phyloP scores from a whole-genome alignment of 2,329 filamentous ascomycete species.

The Myrmaecium sp. region DNA sequence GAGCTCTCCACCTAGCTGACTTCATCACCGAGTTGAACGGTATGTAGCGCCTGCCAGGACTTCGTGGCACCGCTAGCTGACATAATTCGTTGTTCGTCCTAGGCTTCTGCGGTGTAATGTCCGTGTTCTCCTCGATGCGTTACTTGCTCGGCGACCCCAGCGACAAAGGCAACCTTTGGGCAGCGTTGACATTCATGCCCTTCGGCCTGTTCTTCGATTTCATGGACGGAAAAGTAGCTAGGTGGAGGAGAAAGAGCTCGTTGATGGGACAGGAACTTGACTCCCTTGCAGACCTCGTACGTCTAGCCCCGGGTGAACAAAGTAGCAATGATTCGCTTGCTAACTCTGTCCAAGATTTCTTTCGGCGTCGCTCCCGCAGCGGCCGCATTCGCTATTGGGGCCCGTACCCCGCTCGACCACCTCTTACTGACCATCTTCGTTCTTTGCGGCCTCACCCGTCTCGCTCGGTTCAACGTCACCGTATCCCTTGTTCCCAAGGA shows the following conservation, averaged over 20 bases:
- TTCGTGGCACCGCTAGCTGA: neutral
- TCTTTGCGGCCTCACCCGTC: constrained; percentile 78
- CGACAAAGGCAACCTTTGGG: constrained; percentile 55
- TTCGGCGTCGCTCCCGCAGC: constrained; percentile 84
- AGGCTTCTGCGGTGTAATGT: constrained; percentile 86
- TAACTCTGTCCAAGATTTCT: constrained; percentile 50
- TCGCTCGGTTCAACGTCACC: constrained; percentile 96
- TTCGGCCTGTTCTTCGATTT: constrained; percentile 96
- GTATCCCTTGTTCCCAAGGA: constrained; percentile 83
- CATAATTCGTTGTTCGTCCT: constrained; percentile 1
- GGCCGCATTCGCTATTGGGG: constrained; percentile 73
- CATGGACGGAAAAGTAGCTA: constrained; percentile 89
- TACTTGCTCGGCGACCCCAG: constrained; percentile 60
- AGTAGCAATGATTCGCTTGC: neutral
- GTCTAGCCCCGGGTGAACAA: constrained; percentile 13
- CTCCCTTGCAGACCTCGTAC: constrained; percentile 83
- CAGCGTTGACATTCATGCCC: constrained; percentile 73
- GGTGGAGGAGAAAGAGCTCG: constrained; percentile 92
- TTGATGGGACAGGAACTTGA: constrained; percentile 97
- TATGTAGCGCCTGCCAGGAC: constrained; percentile 7
- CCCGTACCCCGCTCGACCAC: constrained; percentile 73
- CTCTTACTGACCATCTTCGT: constrained; percentile 75
- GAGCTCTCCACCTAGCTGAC: constrained; percentile 59
- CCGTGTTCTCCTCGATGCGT: constrained; percentile 83
- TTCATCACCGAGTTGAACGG: constrained; percentile 72